These are phyloP conservation scores for Hondaea fermentalgiana DNA, from an alignment of 108 stramenopile species.

Conservation along the genomic window DNA sequence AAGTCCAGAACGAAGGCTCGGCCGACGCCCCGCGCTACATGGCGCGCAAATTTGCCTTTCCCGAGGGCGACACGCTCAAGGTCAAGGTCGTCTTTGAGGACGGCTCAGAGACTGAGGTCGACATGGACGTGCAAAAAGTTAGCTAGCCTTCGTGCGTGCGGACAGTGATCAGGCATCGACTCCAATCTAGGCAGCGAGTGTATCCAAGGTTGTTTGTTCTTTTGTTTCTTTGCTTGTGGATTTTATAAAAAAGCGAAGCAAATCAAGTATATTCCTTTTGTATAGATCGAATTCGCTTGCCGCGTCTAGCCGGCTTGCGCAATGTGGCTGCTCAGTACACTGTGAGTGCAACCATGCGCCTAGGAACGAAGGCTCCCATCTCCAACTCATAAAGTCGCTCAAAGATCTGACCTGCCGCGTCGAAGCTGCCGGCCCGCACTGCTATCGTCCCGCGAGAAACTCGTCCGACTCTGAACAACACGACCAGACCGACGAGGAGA, in stretches of 20 bases:
- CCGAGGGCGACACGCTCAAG: neutral
- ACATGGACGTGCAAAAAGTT: neutral
- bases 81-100: neutral
- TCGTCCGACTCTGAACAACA: neutral
- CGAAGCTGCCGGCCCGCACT: neutral
- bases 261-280: too few species aligned
- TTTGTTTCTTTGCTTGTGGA: too few species aligned
- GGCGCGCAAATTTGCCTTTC: neutral
- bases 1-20: neutral
- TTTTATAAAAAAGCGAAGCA: too few species aligned
- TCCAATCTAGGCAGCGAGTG: too few species aligned
- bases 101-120: neutral
- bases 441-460: neutral
- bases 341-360: too few species aligned
- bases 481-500: neutral
- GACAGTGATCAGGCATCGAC: neutral
- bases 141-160: neutral
- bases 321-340: too few species aligned
- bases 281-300: too few species aligned
- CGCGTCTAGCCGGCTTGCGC: too few species aligned
- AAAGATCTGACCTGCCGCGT: too few species aligned
- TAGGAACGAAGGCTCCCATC: too few species aligned
- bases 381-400: too few species aligned
- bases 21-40: neutral
- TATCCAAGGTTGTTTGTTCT: too few species aligned